These are phyloP conservation scores for Myxozyma udenii DNA, from an alignment of 805 yeast species.

Conservation along the genomic window DNA sequence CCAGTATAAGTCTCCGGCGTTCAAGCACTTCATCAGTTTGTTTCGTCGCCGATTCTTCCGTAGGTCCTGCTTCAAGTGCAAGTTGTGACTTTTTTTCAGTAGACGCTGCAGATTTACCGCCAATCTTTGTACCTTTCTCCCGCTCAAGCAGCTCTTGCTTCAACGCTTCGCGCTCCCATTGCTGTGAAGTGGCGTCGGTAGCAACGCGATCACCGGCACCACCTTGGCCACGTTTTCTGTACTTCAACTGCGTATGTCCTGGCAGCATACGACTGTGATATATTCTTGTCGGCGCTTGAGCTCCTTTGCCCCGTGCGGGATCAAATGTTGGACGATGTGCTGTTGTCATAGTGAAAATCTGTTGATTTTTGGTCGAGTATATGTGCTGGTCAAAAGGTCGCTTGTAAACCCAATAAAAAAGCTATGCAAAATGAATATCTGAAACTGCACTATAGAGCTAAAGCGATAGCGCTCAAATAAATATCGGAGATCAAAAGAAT, in stretches of 20 bases:
- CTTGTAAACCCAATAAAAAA: not conserved
- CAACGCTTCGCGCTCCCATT: conserved; percentile 30
- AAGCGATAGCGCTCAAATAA: no score
- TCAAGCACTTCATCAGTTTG: conserved; percentile 6
- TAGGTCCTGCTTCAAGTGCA: conserved; percentile 8
- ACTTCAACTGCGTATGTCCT: conserved; percentile 54
- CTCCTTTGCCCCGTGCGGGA: conserved; percentile 55
- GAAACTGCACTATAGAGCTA: not conserved
- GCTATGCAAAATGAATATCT: not conserved
- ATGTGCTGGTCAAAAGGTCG: not conserved
- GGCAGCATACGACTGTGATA: conserved; percentile 55
- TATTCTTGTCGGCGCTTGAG: conserved; percentile 45
- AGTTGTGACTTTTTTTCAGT: conserved; percentile 2
- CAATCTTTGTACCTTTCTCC: conserved; percentile 27
- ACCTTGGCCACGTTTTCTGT: conserved; percentile 41
- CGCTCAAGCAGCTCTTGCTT: conserved; percentile 31
- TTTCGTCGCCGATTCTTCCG: not conserved
- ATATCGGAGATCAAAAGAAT: no score
- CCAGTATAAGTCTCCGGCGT: conserved; percentile 25
- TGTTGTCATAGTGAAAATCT: conserved; percentile 61
- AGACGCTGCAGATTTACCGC: conserved; percentile 2
- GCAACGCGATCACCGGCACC: conserved; percentile 33
- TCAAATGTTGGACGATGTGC: conserved; percentile 70
- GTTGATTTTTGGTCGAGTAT: not conserved
- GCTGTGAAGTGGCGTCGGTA: conserved; percentile 16